phyloP scores from a whole-genome alignment of 805 yeast genomes.

The Pichia eremophila region DNA sequence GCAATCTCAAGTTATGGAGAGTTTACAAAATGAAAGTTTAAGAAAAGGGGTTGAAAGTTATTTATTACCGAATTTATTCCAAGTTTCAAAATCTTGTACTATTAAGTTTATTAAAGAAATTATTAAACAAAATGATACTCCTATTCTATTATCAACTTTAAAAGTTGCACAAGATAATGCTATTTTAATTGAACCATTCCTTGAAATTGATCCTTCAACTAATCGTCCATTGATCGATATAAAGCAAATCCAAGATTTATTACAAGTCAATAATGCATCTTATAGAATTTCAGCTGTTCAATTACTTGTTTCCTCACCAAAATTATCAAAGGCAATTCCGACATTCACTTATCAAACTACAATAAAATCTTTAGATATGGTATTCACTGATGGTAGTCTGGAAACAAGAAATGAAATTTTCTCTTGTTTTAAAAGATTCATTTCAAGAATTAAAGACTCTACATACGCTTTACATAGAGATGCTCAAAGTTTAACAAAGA shows the following conservation, averaged over 20 bases:
- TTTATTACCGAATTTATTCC: constrained; percentile 55
- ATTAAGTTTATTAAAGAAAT: constrained; percentile 20
- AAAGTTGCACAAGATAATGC: constrained; percentile 57
- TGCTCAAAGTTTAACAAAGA: constrained; percentile 30
- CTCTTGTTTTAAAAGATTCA: constrained; percentile 52
- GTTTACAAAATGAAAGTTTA: constrained; percentile 25
- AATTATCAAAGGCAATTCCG: constrained; percentile 50
- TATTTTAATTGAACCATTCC: constrained; percentile 42
- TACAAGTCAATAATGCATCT: constrained; percentile 35
- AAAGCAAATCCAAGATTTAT: constrained; percentile 28
- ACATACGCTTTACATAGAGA: constrained; percentile 50
- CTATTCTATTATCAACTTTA: constrained; percentile 43
- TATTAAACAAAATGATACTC: constrained; percentile 18
- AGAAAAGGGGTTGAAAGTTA: constrained; percentile 46
- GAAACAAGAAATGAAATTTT: constrained; percentile 60
- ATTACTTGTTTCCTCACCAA: constrained; percentile 50
- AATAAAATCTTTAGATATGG: constrained; percentile 33
- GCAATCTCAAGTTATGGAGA: constrained; percentile 31
- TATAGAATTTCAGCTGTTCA: constrained; percentile 49
- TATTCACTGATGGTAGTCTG: constrained; percentile 56
- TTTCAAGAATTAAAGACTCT: constrained; percentile 61
- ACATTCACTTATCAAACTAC: constrained; percentile 35
- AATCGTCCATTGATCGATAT: constrained; percentile 8
- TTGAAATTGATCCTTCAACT: constrained; percentile 27
- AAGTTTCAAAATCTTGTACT: constrained; percentile 34